Percentiles rank a stretch among this genome's conserved stretches.
These are phyloP conservation scores for Colletotrichum plurivorum DNA, from an alignment of 2,329 filamentous ascomycete species.

Conservation along the genomic window DNA sequence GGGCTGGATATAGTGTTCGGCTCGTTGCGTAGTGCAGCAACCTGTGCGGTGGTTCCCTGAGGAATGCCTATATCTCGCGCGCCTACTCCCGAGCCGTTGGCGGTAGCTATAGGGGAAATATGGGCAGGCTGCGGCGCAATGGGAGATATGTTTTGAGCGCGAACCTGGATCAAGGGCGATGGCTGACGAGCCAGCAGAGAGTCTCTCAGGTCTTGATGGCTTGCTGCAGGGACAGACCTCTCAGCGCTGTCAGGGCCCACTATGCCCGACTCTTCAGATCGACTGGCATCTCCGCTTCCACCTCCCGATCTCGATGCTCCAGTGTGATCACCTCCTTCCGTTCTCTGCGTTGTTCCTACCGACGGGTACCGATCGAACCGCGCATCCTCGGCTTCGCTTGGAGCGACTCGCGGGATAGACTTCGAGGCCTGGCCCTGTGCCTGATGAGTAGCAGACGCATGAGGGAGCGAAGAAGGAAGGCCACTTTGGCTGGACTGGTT, in stretches of 20 bases:
- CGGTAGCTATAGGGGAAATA: constrained; percentile 70
- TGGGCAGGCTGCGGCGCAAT: constrained; percentile 83
- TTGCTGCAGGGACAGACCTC: constrained; percentile 37
- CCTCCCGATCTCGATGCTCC: constrained; percentile 53
- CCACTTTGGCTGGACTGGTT: constrained; percentile 15
- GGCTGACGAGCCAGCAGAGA: constrained; percentile 52
- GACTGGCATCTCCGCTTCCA: constrained; percentile 57
- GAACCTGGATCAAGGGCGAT: constrained; percentile 72
- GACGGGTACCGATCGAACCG: constrained; percentile 31
- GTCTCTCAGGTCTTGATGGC: constrained; percentile 32
- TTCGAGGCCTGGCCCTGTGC: constrained; percentile 40
- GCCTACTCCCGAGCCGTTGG: constrained; percentile 51
- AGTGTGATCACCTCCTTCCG: constrained; percentile 24
- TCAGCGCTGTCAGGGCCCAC: constrained; percentile 41
- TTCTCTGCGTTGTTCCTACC: constrained; percentile 37
- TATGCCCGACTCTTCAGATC: constrained; percentile 57
- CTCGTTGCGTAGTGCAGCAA: constrained; percentile 69
- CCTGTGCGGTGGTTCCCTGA: constrained; percentile 65
- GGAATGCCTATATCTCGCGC: constrained; percentile 50
- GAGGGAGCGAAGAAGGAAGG: constrained; percentile 24
- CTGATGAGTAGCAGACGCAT: constrained; percentile 41
- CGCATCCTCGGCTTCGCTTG: constrained; percentile 4
- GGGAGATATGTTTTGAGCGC: constrained; percentile 80
- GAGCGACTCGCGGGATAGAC: constrained; percentile 12
- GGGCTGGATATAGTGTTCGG: constrained; percentile 66